A percentile compares a stretch with the other conserved stretches of the same genome.
These are phyloP conservation scores for Lepidium didymum DNA, from an alignment of 345 rosid genomes.

Conservation along the genomic window DNA sequence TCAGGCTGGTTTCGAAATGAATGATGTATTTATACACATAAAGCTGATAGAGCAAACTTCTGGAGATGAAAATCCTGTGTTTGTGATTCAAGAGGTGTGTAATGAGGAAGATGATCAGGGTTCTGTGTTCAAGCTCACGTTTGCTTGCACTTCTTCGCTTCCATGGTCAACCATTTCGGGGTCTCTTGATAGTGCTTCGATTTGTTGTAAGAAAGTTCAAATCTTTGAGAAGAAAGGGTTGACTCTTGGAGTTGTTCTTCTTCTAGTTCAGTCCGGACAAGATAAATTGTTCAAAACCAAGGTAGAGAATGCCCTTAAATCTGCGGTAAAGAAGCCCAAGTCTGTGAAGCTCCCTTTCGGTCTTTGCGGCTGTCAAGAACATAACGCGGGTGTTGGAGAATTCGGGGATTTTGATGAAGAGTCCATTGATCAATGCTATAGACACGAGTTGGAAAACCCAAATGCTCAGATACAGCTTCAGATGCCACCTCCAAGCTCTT, in stretches of 20 bases:
- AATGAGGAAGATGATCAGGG: conserved; percentile 50
- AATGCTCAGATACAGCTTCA: conserved; percentile 53
- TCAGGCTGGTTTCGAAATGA: conserved; percentile 84
- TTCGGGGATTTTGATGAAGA: conserved; percentile 72
- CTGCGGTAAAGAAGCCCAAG: conserved; percentile 66
- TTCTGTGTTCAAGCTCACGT: conserved; percentile 61
- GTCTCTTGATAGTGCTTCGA: conserved; percentile 62
- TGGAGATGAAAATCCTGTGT: conserved; percentile 62
- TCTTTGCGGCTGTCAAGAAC: conserved; percentile 95
- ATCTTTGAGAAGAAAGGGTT: conserved; percentile 96
- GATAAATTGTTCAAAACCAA: conserved; percentile 49
- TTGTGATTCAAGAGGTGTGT: conserved; percentile 58
- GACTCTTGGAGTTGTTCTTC: conserved; percentile 65
- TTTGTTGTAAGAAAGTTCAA: conserved; percentile 77
- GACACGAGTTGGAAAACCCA: conserved; percentile 42
- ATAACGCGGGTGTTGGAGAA: conserved; percentile 47
- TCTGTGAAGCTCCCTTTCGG: conserved; percentile 90
- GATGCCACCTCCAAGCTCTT: conserved; percentile 65
- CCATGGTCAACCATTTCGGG: conserved; percentile 77
- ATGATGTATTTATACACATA: conserved; percentile 81
- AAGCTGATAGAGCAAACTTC: conserved; percentile 84
- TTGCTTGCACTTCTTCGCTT: conserved; percentile 59
- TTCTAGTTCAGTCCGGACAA: conserved; percentile 53
- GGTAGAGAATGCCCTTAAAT: conserved; percentile 64
- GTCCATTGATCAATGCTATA: conserved; percentile 40